Percentiles rank a stretch among this genome's conserved stretches.
Conservation (phyloP, 1,284 basidiomycete species). For the Cutaneotrichosporon daszewskae region DNA sequence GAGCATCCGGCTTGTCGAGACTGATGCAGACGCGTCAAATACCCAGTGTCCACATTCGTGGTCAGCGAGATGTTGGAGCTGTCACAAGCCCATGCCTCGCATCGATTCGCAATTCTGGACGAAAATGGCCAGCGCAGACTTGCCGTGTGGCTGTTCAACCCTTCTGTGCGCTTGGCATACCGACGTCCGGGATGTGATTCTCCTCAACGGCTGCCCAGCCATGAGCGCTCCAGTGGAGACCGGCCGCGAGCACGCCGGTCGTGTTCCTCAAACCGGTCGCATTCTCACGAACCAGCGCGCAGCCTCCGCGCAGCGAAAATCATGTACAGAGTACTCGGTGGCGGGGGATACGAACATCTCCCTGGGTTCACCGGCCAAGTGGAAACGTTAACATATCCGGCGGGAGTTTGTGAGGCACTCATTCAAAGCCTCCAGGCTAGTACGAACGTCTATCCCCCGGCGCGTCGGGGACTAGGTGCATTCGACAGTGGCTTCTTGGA, state of each 20-base stretch:
- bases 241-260: background rate
- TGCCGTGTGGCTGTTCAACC: slow-evolving; percentile 89
- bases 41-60: slow-evolving; percentile 74
- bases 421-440: slow-evolving; percentile 26
- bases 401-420: slow-evolving; percentile 27
- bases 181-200: slow-evolving; percentile 9
- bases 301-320: slow-evolving; percentile 30
- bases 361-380: slow-evolving; percentile 22
- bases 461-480: slow-evolving; percentile 26
- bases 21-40: slow-evolving; percentile 47
- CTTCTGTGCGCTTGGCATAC: slow-evolving; percentile 70
- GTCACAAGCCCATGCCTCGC: slow-evolving; percentile 78
- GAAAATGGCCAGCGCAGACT: slow-evolving; percentile 69
- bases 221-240: background rate
- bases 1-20: background rate
- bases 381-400: slow-evolving; percentile 33
- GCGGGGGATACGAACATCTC: slow-evolving; percentile 4
- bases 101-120: slow-evolving; percentile 76
- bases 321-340: slow-evolving; percentile 31
- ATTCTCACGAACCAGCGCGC: background rate
- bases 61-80: slow-evolving; percentile 81
- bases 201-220: background rate
- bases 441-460: slow-evolving; percentile 26
- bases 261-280: background rate
- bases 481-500: slow-evolving; percentile 42